These are phyloP conservation scores for Epichloe bromicola DNA, from an alignment of 2,329 filamentous ascomycete species.

Conservation along the genomic window DNA sequence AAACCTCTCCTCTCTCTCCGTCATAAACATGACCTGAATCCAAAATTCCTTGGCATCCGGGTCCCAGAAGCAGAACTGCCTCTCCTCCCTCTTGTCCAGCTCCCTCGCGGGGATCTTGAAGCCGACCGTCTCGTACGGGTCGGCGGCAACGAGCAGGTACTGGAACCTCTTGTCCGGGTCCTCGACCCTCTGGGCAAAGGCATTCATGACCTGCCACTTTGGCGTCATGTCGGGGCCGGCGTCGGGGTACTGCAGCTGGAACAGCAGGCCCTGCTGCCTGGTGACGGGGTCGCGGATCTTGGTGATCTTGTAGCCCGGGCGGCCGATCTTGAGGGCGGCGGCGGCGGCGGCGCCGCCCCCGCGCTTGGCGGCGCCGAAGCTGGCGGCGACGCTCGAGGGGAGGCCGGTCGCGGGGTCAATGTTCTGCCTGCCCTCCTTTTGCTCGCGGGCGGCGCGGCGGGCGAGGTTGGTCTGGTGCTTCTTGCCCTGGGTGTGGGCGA, in stretches of 20 bases:
- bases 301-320: slow-evolving; percentile 95
- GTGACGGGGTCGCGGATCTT: slow-evolving; percentile 86
- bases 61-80: slow-evolving; percentile 92
- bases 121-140: slow-evolving; percentile 94
- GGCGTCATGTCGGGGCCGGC: slow-evolving; percentile 64
- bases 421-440: slow-evolving; percentile 68
- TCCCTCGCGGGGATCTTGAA: slow-evolving; percentile 94
- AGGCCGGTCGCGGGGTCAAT: slow-evolving; percentile 56
- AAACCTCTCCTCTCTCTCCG: slow-evolving; percentile 87
- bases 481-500: slow-evolving; percentile 94
- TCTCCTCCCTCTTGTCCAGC: slow-evolving; percentile 76
- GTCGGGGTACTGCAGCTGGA: slow-evolving; percentile 92
- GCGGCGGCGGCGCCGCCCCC: slow-evolving; percentile 29
- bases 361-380: slow-evolving; percentile 57
- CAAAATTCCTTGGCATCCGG: slow-evolving; percentile 93
- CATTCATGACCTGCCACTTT: slow-evolving; percentile 92
- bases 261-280: slow-evolving; percentile 79
- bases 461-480: slow-evolving; percentile 99
- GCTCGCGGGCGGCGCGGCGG: slow-evolving; percentile 85
- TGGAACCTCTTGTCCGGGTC: slow-evolving; percentile 90
- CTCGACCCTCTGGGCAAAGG: slow-evolving; percentile 90
- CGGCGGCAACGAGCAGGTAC: slow-evolving; percentile 87
- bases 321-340: slow-evolving; percentile 74
- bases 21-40: slow-evolving; percentile 97
- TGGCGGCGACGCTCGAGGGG: slow-evolving; percentile 62